phyloP scores from a whole-genome alignment of 2,329 filamentous ascomycete genomes.

The Aphanocladium album region DNA sequence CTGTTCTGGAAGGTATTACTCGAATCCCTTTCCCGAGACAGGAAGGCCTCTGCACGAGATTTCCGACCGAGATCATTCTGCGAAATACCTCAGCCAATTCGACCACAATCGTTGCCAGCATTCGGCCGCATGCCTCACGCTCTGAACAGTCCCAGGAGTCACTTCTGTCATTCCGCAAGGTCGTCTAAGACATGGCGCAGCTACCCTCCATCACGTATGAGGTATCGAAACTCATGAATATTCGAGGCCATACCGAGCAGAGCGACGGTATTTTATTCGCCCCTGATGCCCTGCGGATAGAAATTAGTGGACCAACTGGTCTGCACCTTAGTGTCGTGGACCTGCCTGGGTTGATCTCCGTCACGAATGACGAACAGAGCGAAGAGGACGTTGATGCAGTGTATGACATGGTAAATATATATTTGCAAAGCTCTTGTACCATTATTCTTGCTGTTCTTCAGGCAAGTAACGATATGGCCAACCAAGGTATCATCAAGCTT shows the following conservation, averaged over 20 bases:
- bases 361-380: slow-evolving; percentile 29
- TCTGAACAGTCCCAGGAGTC: not conserved
- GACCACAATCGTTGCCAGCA: slow-evolving; percentile 16
- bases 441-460: slow-evolving; percentile 42
- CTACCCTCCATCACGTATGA: slow-evolving; percentile 20
- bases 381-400: slow-evolving; percentile 30
- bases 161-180: slow-evolving; percentile 14
- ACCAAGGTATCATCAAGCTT: slow-evolving; percentile 51
- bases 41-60: no score
- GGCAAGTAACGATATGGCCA: slow-evolving; percentile 30
- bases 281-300: slow-evolving; percentile 21
- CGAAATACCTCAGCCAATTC: no score
- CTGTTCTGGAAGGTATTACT: no score
- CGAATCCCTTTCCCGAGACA: no score
- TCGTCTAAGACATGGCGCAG: slow-evolving; percentile 18
- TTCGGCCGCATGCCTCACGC: slow-evolving; percentile 17
- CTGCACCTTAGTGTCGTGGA: slow-evolving; percentile 42
- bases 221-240: slow-evolving; percentile 18
- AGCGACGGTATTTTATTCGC: slow-evolving; percentile 17
- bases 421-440: slow-evolving; percentile 35
- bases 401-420: slow-evolving; percentile 30
- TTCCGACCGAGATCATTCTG: no score
- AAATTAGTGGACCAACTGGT: slow-evolving; percentile 18
- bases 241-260: slow-evolving; percentile 13
- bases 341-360: slow-evolving; percentile 39